phyloP scores from a whole-genome alignment of 495 filamentous ascomycete genomes.

The Hypoxylon trugodes region DNA sequence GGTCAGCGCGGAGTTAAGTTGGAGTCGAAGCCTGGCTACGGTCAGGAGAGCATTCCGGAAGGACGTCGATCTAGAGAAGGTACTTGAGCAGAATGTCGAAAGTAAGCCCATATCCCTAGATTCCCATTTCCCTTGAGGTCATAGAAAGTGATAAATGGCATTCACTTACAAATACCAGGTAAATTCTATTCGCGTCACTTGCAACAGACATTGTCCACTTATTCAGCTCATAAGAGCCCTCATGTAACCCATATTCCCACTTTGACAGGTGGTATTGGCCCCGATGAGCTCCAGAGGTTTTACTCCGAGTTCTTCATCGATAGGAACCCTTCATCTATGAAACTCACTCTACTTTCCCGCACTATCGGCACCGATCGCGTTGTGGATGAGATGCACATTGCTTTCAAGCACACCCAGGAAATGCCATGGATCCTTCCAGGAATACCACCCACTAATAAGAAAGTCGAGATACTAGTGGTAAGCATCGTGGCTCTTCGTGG shows the following conservation, averaged over 20 bases:
- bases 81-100: slow-evolving; percentile 68
- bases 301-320: slow-evolving; percentile 73
- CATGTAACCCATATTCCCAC: slow-evolving; percentile 59
- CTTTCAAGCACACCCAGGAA: slow-evolving; percentile 71
- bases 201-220: slow-evolving; percentile 61
- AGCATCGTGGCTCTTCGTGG: slow-evolving; percentile 65
- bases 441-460: slow-evolving; percentile 65
- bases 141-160: neutral
- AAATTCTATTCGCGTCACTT: slow-evolving; percentile 59
- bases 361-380: slow-evolving; percentile 59
- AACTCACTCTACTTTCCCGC: slow-evolving; percentile 69
- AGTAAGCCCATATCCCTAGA: slow-evolving; percentile 38
- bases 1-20: slow-evolving; percentile 57
- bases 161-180: slow-evolving; percentile 32
- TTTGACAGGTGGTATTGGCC: slow-evolving; percentile 71
- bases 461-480: slow-evolving; percentile 43
- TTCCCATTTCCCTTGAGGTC: neutral
- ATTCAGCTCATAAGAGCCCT: slow-evolving; percentile 58
- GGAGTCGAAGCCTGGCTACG: slow-evolving; percentile 55
- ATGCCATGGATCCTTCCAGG: slow-evolving; percentile 80
- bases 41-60: slow-evolving; percentile 64
- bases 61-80: slow-evolving; percentile 66
- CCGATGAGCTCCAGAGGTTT: slow-evolving; percentile 70
- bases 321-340: slow-evolving; percentile 66
- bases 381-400: slow-evolving; percentile 54